These are phyloP conservation scores for Penicillium ucsense DNA, from an alignment of 495 filamentous ascomycete genomes.

Conservation along the genomic window DNA sequence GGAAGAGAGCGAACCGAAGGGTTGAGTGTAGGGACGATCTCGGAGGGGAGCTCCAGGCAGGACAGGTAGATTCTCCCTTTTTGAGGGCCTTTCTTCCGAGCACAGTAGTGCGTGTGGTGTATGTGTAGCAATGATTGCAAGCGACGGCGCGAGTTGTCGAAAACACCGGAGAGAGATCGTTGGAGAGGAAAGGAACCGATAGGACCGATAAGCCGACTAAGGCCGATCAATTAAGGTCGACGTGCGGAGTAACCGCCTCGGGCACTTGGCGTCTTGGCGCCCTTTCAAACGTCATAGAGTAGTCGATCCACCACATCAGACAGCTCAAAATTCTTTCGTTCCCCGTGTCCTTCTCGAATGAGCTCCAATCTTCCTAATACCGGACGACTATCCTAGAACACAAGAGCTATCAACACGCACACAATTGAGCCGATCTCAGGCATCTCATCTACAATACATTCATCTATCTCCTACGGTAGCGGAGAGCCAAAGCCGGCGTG, in stretches of 20 bases:
- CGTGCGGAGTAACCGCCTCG: constrained; percentile 16
- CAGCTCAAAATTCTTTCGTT: not conserved
- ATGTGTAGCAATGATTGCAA: constrained; percentile 1
- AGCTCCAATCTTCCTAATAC: not conserved
- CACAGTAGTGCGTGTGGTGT: not conserved
- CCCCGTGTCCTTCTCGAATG: not conserved
- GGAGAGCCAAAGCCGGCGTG: not conserved
- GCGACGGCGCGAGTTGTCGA: constrained; percentile 1
- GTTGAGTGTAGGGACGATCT: not conserved
- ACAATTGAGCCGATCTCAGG: too few relatives aligned
- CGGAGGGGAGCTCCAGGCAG: not conserved
- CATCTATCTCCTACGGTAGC: too few relatives aligned
- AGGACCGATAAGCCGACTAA: constrained; percentile 9
- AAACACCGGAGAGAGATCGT: not conserved
- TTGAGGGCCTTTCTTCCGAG: too few relatives aligned
- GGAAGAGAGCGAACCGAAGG: not conserved
- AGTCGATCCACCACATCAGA: constrained; percentile 5
- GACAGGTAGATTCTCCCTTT: not conserved
- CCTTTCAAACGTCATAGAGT: constrained; percentile 21
- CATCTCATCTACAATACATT: too few relatives aligned
- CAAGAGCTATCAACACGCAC: too few relatives aligned
- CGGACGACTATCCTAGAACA: too few relatives aligned
- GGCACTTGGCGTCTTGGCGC: constrained; percentile 13
- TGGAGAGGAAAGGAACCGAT: constrained; percentile 13
- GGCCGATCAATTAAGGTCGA: too few relatives aligned